These are phyloP conservation scores for Saturnispora quitensis DNA, from an alignment of 805 yeast species.

Conservation along the genomic window DNA sequence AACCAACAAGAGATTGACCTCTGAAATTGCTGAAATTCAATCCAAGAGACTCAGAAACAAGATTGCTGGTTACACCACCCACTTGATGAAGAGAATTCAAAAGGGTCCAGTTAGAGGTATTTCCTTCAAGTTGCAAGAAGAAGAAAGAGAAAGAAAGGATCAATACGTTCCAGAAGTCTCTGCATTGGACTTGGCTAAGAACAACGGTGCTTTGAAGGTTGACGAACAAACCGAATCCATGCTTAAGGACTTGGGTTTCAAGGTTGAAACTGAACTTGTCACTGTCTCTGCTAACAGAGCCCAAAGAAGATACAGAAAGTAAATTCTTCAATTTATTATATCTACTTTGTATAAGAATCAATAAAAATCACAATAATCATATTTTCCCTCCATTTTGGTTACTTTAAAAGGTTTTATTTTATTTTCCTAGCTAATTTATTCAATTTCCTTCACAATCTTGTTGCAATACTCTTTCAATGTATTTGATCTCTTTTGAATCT, in stretches of 20 bases:
- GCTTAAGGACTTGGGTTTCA: slow-evolving; percentile 89
- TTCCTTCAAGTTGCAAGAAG: slow-evolving; percentile 99
- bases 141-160: slow-evolving; percentile 99
- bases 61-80: slow-evolving; percentile 99
- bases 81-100: slow-evolving; percentile 99
- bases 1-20: slow-evolving; percentile 99
- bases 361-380: neutral
- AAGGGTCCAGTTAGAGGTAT: slow-evolving; percentile 99
- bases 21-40: slow-evolving; percentile 97
- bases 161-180: slow-evolving; percentile 99
- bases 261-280: slow-evolving; percentile 76
- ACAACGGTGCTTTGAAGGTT: slow-evolving; percentile 93
- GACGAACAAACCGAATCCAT: slow-evolving; percentile 95
- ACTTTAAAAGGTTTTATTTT: neutral
- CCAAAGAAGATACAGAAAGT: slow-evolving; percentile 82
- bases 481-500: slow-evolving; percentile 31
- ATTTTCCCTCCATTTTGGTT: neutral
- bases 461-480: slow-evolving; percentile 35
- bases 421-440: neutral
- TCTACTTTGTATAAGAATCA: slow-evolving; percentile 7
- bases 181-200: slow-evolving; percentile 96
- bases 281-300: slow-evolving; percentile 83
- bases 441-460: slow-evolving; percentile 27
- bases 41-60: slow-evolving; percentile 99
- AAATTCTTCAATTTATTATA: slow-evolving; percentile 29